Percentiles rank a stretch among this genome's conserved stretches.
These are phyloP conservation scores for Capsicum rhomboideum DNA, from an alignment of 257 asterid genomes.

Conservation along the genomic window DNA sequence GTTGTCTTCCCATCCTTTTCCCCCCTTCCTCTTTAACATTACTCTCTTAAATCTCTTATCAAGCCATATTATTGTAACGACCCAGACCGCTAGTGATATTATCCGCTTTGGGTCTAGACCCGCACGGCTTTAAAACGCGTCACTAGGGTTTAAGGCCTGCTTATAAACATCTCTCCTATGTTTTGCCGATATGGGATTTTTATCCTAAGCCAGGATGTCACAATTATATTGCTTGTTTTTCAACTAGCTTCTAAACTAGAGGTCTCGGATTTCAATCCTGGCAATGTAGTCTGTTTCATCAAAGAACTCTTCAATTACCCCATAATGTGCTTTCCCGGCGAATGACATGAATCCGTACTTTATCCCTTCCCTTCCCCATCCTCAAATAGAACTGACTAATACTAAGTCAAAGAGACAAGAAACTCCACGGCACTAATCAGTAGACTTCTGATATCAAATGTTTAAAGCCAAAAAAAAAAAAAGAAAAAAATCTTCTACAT, in stretches of 20 bases:
- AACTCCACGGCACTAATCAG: no score
- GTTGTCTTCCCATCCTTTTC: background rate
- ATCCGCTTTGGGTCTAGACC: no score
- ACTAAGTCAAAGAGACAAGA: no score
- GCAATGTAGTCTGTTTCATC: background rate
- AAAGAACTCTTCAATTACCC: background rate
- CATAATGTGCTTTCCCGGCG: background rate
- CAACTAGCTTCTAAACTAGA: background rate
- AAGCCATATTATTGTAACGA: background rate
- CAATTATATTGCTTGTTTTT: no score
- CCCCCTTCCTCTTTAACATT: background rate
- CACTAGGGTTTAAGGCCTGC: no score
- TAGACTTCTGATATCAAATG: background rate
- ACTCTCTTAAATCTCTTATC: background rate
- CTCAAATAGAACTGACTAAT: no score
- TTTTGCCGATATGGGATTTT: no score
- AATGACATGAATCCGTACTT: background rate
- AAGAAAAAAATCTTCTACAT: background rate
- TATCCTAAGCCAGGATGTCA: no score
- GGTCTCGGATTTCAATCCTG: background rate
- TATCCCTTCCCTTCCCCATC: no score
- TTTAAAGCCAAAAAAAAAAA: background rate
- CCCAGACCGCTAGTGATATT: no score
- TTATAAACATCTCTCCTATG: no score
- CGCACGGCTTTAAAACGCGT: no score